phyloP scores from a whole-genome alignment of 1,284 basidiomycete genomes.

The Trichosporon sp. region DNA sequence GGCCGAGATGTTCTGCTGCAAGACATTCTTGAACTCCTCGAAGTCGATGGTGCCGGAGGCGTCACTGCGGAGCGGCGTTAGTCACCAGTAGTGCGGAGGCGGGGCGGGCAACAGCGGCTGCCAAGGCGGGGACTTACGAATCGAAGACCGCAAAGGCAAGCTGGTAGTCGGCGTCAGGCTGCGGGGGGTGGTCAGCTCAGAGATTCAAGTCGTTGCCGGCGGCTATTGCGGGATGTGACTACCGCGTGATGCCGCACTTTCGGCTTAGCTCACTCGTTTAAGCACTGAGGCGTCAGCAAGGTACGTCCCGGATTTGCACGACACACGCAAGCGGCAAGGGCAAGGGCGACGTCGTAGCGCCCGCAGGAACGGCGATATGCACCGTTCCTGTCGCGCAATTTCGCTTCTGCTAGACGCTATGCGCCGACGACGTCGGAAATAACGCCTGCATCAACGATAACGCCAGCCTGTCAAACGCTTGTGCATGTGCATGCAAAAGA shows the following conservation, averaged over 20 bases:
- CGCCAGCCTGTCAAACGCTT: neutral
- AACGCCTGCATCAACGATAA: neutral
- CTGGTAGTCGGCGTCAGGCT: constrained; percentile 89
- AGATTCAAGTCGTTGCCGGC: neutral
- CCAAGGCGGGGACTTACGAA: constrained; percentile 57
- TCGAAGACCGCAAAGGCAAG: constrained; percentile 96
- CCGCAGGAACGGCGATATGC: neutral
- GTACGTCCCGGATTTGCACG: neutral
- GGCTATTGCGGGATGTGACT: neutral
- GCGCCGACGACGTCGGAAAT: neutral
- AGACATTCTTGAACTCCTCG: constrained; percentile 87
- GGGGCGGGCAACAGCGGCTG: neutral
- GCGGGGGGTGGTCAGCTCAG: constrained; percentile 25
- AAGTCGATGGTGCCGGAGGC: constrained; percentile 81
- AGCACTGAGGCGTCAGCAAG: constrained; percentile 28
- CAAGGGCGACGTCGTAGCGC: neutral
- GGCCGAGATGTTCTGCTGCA: constrained; percentile 63
- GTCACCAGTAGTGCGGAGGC: neutral
- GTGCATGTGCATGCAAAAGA: neutral
- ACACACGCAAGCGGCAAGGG: neutral
- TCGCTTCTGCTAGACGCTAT: neutral
- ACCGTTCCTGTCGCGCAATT: neutral
- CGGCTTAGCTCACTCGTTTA: constrained; percentile 30
- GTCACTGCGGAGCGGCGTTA: constrained; percentile 55
- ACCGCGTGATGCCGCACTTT: neutral